Evolutionary conservation across 2,329 filamentous ascomycete species (phyloP).

Genomic region (Xylariaceae sp.): DNA sequence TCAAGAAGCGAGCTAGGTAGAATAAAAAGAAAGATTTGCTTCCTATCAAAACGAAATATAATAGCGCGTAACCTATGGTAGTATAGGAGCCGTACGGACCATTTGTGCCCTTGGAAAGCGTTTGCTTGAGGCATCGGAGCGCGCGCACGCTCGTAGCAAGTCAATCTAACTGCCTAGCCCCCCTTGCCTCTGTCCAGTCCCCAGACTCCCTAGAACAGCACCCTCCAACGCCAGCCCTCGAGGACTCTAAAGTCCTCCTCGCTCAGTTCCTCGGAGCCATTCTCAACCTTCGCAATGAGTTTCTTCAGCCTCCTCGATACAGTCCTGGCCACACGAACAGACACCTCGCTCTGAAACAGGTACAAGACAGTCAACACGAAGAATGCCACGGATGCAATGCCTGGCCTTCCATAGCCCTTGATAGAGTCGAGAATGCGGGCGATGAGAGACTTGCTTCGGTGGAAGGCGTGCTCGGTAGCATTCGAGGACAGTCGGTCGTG

Average conservation of each 20-base stretch:
- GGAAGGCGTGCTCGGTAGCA: conserved; percentile 55
- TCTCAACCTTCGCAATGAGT: conserved; percentile 44
- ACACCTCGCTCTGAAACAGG: conserved; percentile 55
- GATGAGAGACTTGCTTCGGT: conserved; percentile 45
- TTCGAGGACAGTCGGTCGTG: conserved; percentile 37
- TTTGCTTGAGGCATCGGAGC: too few species aligned
- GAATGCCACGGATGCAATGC: conserved; percentile 46
- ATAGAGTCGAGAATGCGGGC: conserved; percentile 44
- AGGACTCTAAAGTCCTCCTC: conserved; percentile 47
- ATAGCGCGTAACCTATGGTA: too few species aligned
- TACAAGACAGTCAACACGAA: conserved; percentile 54
- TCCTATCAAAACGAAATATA: too few species aligned
- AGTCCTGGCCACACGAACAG: conserved; percentile 49
- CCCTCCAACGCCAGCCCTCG: conserved; percentile 53
- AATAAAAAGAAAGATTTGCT: too few species aligned
- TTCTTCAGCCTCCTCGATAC: conserved; percentile 46
- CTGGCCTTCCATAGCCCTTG: conserved; percentile 37
- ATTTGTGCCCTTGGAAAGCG: too few species aligned
- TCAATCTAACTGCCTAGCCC: too few species aligned
- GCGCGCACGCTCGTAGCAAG: too few species aligned
- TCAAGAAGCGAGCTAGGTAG: too few species aligned
- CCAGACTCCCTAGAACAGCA: conserved; percentile 41
- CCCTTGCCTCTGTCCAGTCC: background rate
- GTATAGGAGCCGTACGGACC: too few species aligned
- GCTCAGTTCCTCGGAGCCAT: conserved; percentile 40